Conservation (phyloP, 1,284 basidiomycete genomes). For the Puccinia triticina region DNA sequence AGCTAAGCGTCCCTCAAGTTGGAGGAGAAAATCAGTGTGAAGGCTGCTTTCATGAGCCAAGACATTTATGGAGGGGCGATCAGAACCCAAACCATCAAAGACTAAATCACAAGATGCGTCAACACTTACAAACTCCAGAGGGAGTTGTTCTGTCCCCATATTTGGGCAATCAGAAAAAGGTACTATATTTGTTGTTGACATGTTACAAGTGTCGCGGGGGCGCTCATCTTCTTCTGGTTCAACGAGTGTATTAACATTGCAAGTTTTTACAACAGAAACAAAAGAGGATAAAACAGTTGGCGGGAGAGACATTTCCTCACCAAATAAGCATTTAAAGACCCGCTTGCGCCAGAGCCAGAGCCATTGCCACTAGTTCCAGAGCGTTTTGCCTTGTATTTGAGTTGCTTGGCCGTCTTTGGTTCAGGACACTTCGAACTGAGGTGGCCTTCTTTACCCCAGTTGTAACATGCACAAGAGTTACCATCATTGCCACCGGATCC, state of each 20-base stretch:
- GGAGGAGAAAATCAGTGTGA: neutral
- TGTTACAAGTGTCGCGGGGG: neutral
- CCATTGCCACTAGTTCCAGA: too few species aligned
- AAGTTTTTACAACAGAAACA: neutral
- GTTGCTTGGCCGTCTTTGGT: neutral
- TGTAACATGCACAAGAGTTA: too few species aligned
- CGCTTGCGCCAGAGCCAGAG: neutral
- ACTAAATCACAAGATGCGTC: neutral
- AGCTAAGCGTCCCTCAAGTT: neutral
- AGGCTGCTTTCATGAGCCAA: neutral
- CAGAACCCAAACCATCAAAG: neutral
- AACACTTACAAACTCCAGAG: neutral
- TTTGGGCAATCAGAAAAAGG: too few species aligned
- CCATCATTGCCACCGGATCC: neutral
- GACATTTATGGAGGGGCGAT: neutral
- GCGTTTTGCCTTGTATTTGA: neutral
- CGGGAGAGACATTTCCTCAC: too few species aligned
- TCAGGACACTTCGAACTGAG: neutral
- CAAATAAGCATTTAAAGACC: neutral
- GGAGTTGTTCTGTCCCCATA: too few species aligned
- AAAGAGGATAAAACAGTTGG: neutral
- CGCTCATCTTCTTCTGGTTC: neutral
- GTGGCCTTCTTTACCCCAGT: neutral
- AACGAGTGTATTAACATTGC: conserved; percentile 14
- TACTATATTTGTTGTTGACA: too few species aligned